phyloP scores from a whole-genome alignment of 208 protist species.

The Leishmania arabica region DNA sequence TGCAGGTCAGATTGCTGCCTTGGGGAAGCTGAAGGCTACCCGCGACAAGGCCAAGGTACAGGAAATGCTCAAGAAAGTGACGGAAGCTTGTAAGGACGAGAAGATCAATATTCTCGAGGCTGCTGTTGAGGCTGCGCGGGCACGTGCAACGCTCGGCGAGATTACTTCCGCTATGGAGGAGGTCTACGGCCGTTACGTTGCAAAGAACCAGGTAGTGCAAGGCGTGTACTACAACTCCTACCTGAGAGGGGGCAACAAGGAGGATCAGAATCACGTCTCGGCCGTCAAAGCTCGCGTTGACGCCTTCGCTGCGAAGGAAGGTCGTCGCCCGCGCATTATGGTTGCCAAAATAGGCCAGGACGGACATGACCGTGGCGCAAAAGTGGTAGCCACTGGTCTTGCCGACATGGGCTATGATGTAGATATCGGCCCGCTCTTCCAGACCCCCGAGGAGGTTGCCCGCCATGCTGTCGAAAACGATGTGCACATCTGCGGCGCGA shows the following conservation, averaged over 20 bases:
- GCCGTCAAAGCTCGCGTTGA: slow-evolving; percentile 58
- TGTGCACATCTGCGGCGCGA: slow-evolving; percentile 94
- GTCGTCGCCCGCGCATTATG: slow-evolving; percentile 94
- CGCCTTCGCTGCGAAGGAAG: slow-evolving; percentile 73
- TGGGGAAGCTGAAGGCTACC: slow-evolving; percentile 58
- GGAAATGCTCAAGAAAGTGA: slow-evolving; percentile 68
- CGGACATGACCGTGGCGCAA: slow-evolving; percentile 95
- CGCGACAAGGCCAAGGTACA: slow-evolving; percentile 61
- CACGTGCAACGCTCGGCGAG: slow-evolving; percentile 93
- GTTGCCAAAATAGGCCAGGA: slow-evolving; percentile 98
- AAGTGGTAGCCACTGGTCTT: slow-evolving; percentile 96
- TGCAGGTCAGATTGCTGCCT: slow-evolving; percentile 62
- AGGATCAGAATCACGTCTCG: slow-evolving; percentile 42
- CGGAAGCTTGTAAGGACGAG: slow-evolving; percentile 62
- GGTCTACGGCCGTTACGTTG: slow-evolving; percentile 76
- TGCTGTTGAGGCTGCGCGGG: slow-evolving; percentile 87
- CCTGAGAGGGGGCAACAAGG: slow-evolving; percentile 33
- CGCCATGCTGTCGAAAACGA: slow-evolving; percentile 93
- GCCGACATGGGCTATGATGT: slow-evolving; percentile 97
- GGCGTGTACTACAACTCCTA: slow-evolving; percentile 88
- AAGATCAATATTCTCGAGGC: slow-evolving; percentile 89
- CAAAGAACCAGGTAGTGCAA: slow-evolving; percentile 65
- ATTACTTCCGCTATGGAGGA: slow-evolving; percentile 92
- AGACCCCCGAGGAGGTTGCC: slow-evolving; percentile 85
- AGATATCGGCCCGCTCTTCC: slow-evolving; percentile 94